Percentiles rank a stretch among this genome's conserved stretches.
Conservation (phyloP, 1,284 basidiomycete genomes). For the Ceratobasidium sp. region DNA sequence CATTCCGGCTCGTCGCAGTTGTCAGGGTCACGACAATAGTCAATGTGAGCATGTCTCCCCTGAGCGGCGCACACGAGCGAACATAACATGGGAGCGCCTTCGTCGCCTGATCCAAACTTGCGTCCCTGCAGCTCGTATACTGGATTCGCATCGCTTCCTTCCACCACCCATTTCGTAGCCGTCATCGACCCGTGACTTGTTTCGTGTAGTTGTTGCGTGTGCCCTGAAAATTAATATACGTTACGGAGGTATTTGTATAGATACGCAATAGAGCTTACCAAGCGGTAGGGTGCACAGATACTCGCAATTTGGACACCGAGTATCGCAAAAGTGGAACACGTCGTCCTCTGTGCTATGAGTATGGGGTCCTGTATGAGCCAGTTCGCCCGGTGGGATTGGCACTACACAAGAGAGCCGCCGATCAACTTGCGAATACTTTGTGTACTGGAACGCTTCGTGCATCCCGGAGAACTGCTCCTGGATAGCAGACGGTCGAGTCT, state of each 20-base stretch:
- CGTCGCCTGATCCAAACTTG: slow-evolving; percentile 68
- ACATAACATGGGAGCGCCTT: slow-evolving; percentile 75
- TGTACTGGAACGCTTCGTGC: slow-evolving; percentile 65
- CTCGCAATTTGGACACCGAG: slow-evolving; percentile 67
- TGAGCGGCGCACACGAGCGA: slow-evolving; percentile 68
- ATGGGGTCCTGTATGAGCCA: slow-evolving; percentile 64
- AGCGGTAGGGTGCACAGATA: slow-evolving; percentile 72
- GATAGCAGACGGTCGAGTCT: slow-evolving; percentile 68
- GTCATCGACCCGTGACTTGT: slow-evolving; percentile 76
- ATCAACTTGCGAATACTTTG: slow-evolving; percentile 55
- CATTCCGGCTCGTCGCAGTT: slow-evolving; percentile 58
- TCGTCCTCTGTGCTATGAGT: slow-evolving; percentile 62
- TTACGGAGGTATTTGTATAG: neutral
- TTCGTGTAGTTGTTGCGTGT: slow-evolving; percentile 71
- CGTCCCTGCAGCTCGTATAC: slow-evolving; percentile 67
- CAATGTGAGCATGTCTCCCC: slow-evolving; percentile 69
- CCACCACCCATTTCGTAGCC: slow-evolving; percentile 67
- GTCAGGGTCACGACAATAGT: slow-evolving; percentile 65
- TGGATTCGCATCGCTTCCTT: slow-evolving; percentile 62
- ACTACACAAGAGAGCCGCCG: slow-evolving; percentile 66
- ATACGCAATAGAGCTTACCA: slow-evolving; percentile 56
- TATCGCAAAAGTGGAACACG: slow-evolving; percentile 67
- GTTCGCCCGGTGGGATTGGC: slow-evolving; percentile 61
- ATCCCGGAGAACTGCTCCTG: slow-evolving; percentile 67
- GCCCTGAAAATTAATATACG: slow-evolving; percentile 59